Conservation (phyloP, 441 rosid species). For the Aleurites moluccanus region DNA sequence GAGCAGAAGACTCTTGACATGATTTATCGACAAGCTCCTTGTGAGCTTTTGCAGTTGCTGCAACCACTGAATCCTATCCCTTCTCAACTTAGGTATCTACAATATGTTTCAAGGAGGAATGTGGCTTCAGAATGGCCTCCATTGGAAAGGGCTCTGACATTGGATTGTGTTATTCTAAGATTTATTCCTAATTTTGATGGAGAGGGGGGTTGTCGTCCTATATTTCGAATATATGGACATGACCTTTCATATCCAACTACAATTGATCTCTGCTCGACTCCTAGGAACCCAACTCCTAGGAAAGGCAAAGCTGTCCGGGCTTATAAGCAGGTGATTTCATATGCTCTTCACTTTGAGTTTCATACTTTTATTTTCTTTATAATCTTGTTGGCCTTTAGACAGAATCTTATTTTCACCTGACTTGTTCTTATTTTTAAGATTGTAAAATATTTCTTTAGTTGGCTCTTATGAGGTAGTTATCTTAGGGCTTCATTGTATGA, state of each 20-base stretch:
- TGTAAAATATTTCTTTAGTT: neutral
- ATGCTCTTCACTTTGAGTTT: neutral
- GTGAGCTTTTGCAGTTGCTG: conserved; percentile 68
- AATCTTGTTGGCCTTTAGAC: neutral
- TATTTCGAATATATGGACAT: conserved; percentile 85
- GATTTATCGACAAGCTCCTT: conserved; percentile 86
- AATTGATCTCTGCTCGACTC: conserved; percentile 59
- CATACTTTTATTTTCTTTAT: neutral
- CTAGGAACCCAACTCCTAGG: conserved; percentile 64
- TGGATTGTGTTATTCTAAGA: conserved; percentile 88
- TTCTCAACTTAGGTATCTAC: conserved; percentile 89
- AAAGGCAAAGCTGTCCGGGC: conserved; percentile 54
- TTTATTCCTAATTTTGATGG: conserved; percentile 69
- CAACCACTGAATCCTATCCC: conserved; percentile 80
- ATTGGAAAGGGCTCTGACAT: conserved; percentile 70
- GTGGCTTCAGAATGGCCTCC: conserved; percentile 96
- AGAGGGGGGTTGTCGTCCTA: conserved; percentile 81
- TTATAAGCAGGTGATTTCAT: conserved; percentile 70
- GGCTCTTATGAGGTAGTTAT: neutral
- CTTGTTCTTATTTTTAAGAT: neutral
- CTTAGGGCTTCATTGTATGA: neutral
- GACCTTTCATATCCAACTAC: conserved; percentile 61
- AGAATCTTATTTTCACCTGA: neutral
- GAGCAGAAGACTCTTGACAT: conserved; percentile 81
- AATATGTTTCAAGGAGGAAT: conserved; percentile 82